Evolutionary conservation across 768 basidiomycete species (phyloP).

Genomic region (Calocybe gangraenosa): DNA sequence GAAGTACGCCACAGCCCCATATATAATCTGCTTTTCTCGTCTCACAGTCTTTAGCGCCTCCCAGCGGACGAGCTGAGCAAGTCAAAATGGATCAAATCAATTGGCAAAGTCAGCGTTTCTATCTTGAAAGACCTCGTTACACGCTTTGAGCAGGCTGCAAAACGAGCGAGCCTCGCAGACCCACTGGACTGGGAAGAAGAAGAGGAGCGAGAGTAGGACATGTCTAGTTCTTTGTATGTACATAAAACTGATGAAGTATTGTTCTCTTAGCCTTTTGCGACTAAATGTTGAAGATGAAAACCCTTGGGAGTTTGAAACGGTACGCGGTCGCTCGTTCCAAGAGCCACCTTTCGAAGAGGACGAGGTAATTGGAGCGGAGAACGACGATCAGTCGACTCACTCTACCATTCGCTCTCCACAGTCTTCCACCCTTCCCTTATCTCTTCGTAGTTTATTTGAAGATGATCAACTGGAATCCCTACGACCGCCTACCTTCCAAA

Average conservation of each 20-base stretch:
- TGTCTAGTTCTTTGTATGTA: neutral
- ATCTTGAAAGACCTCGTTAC: conserved; percentile 77
- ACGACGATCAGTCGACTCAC: conserved; percentile 21
- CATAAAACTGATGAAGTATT: neutral
- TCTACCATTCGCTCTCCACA: conserved; percentile 44
- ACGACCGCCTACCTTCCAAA: conserved; percentile 34
- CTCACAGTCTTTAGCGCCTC: conserved; percentile 53
- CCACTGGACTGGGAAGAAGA: conserved; percentile 71
- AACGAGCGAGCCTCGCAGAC: conserved; percentile 72
- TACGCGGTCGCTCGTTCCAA: conserved; percentile 35
- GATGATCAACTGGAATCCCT: conserved; percentile 43
- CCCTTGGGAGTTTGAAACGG: conserved; percentile 77
- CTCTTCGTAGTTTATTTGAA: conserved; percentile 77
- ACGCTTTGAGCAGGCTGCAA: conserved; percentile 72
- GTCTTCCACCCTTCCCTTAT: conserved; percentile 63
- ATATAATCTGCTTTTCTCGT: neutral
- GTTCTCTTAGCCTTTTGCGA: conserved; percentile 14
- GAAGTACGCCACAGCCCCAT: conserved; percentile 56
- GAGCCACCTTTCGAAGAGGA: conserved; percentile 21
- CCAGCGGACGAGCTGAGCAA: conserved; percentile 86
- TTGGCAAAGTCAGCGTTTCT: conserved; percentile 61
- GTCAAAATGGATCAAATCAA: conserved; percentile 85
- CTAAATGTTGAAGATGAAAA: conserved; percentile 28
- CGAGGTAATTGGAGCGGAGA: conserved; percentile 2
- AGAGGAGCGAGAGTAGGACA: conserved; percentile 50